phyloP scores from a whole-genome alignment of 2,329 filamentous ascomycete genomes.

The Aspergillus spinulosporus region DNA sequence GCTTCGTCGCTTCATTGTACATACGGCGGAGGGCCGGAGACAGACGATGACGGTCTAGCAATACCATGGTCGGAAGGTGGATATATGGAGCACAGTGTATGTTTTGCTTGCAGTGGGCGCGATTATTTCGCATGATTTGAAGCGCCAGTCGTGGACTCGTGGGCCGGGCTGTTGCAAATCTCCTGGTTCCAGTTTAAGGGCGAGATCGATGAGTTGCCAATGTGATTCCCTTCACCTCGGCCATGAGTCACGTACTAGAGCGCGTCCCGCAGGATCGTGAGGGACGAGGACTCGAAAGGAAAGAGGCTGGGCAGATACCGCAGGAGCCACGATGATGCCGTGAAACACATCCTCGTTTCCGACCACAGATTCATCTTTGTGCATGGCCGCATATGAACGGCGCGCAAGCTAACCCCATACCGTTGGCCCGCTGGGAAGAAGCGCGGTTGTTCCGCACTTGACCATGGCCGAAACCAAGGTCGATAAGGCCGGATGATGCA shows the following conservation, averaged over 20 bases:
- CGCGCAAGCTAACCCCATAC: constrained; percentile 3
- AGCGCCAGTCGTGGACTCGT: constrained; percentile 1
- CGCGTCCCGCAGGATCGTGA: background rate
- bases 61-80: constrained; percentile 12
- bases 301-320: background rate
- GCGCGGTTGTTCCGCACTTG: constrained; percentile 6
- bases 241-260: background rate
- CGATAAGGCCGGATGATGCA: constrained; percentile 13
- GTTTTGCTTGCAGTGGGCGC: background rate
- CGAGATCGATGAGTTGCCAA: constrained; percentile 3
- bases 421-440: background rate
- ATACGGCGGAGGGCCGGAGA: no score
- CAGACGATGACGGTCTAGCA: background rate
- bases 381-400: background rate
- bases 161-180: background rate
- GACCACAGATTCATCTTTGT: constrained; percentile 1
- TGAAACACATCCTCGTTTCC: constrained; percentile 1
- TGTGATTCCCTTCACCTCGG: constrained; percentile 12
- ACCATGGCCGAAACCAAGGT: constrained; percentile 10
- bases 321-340: background rate
- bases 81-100: constrained; percentile 2
- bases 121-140: background rate
- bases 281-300: background rate
- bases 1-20: background rate
- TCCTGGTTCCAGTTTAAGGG: constrained; percentile 7